A percentile compares a stretch with the other conserved stretches of the same genome.
Evolutionary conservation across 352 stramenopile genomes (phyloP).

Genomic region (Phytophthora cryptogea): DNA sequence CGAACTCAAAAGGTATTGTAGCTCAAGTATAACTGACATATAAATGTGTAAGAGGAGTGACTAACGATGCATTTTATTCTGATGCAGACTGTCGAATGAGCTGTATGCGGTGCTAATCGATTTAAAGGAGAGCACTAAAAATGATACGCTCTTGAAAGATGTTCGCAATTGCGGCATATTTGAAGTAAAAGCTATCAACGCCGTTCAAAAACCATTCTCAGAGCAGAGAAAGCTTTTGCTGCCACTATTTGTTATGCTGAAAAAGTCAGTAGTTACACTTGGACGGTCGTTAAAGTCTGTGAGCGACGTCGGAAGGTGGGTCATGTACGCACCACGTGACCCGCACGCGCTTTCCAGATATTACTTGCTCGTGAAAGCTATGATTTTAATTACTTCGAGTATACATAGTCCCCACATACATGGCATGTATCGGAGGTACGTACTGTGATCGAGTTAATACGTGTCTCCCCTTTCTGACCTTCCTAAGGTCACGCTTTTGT

Average conservation of each 20-base stretch:
- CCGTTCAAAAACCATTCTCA: no score
- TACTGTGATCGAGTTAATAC: background rate
- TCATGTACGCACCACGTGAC: background rate
- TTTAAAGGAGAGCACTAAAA: background rate
- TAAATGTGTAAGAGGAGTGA: no score
- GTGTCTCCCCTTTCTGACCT: background rate
- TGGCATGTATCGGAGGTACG: background rate
- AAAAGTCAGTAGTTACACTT: no score
- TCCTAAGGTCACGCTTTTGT: no score
- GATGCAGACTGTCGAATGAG: background rate
- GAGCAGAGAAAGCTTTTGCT: no score
- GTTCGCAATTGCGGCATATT: background rate
- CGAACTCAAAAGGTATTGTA: background rate
- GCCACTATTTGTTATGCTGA: no score
- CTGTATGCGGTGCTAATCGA: background rate
- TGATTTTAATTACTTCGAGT: background rate
- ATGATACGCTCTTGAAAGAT: background rate
- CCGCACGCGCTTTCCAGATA: background rate
- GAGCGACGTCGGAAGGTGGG: background rate
- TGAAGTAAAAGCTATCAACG: no score
- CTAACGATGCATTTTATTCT: no score
- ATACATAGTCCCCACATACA: background rate
- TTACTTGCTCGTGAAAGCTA: background rate
- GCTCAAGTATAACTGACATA: no score
- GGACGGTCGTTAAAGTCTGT: no score